phyloP scores from a whole-genome alignment of 2,329 filamentous ascomycete genomes.

The Trichoderma asperellum region DNA sequence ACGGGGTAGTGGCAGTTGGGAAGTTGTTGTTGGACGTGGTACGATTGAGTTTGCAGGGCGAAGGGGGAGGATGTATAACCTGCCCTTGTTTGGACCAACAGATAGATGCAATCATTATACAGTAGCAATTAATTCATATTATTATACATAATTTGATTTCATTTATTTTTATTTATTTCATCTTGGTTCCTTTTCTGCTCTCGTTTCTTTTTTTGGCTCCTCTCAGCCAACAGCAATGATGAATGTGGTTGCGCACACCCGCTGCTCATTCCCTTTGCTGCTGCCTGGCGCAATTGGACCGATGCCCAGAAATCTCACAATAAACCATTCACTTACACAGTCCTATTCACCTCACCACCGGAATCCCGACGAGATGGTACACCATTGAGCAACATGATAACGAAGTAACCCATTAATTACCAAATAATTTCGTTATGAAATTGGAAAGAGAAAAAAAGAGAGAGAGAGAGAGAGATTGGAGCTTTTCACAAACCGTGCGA shows the following conservation, averaged over 20 bases:
- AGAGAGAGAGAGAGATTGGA: neutral
- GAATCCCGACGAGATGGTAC: neutral
- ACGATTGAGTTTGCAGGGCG: neutral
- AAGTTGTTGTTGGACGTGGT: neutral
- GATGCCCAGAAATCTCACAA: neutral
- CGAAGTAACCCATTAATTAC: neutral
- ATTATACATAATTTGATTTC: neutral
- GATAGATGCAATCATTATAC: neutral
- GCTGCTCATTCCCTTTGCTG: neutral
- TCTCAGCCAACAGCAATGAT: neutral
- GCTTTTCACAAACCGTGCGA: neutral
- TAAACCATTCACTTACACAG: neutral
- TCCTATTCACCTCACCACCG: slow-evolving; percentile 16
- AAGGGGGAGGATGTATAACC: neutral
- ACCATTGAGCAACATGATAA: neutral
- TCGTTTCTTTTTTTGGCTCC: neutral
- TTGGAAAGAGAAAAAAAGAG: neutral
- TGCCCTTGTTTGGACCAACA: slow-evolving; percentile 2
- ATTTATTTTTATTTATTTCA: neutral
- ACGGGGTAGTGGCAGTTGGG: neutral
- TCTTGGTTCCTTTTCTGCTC: neutral
- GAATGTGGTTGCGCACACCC: neutral
- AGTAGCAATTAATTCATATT: neutral
- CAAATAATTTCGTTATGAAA: neutral
- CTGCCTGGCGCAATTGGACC: neutral